Evolutionary conservation across 495 filamentous ascomycete genomes (phyloP).

Genomic region (Penicillium tannophilum): DNA sequence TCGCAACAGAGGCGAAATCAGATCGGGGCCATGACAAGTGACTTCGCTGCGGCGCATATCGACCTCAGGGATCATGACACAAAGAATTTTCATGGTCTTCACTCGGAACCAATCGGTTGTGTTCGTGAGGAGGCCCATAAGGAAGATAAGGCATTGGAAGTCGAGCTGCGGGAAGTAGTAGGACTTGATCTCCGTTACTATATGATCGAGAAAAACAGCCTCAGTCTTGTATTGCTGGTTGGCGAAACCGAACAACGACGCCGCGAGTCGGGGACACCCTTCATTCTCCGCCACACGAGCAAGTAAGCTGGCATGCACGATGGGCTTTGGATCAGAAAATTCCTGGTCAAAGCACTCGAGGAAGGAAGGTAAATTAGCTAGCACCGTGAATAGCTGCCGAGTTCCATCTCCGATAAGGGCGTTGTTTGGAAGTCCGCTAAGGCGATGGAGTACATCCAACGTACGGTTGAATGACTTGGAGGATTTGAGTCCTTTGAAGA

Average conservation of each 20-base stretch:
- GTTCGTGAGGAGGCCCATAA: conserved; percentile 92
- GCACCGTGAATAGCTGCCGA: conserved; percentile 76
- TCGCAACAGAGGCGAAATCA: conserved; percentile 90
- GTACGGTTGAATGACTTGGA: conserved; percentile 75
- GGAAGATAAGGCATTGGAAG: conserved; percentile 79
- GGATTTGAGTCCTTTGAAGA: conserved; percentile 93
- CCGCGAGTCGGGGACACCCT: conserved; percentile 45
- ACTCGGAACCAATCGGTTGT: conserved; percentile 84
- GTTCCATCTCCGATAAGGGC: conserved; percentile 78
- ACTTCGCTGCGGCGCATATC: conserved; percentile 94
- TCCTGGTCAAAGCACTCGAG: conserved; percentile 74
- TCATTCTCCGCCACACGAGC: conserved; percentile 73
- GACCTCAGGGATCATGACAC: conserved; percentile 82
- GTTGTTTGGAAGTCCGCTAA: conserved; percentile 79
- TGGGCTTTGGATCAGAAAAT: conserved; percentile 53
- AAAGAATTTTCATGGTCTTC: conserved; percentile 87
- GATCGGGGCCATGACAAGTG: conserved; percentile 85
- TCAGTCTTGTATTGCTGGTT: conserved; percentile 66
- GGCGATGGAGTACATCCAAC: conserved; percentile 72
- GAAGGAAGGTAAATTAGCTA: conserved; percentile 91
- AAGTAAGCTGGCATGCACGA: conserved; percentile 67
- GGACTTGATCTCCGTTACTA: conserved; percentile 73
- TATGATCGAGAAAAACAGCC: conserved; percentile 75
- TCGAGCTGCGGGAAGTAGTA: conserved; percentile 85
- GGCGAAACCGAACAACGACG: conserved; percentile 68